Evolutionary conservation across 73 alveolate species (phyloP).

Genomic region (Durusdinium trenchii): DNA sequence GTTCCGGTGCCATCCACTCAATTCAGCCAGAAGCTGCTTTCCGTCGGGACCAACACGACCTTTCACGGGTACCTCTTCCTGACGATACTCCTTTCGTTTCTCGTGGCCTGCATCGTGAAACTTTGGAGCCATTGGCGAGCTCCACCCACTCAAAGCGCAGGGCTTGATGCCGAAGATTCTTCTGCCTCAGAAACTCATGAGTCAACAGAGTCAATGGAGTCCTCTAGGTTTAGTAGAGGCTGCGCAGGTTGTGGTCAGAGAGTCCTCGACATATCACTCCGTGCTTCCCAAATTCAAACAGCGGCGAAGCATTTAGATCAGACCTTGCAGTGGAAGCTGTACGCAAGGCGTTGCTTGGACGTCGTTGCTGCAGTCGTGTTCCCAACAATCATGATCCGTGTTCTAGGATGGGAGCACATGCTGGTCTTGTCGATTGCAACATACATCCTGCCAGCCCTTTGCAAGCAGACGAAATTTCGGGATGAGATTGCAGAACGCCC

Average conservation of each 20-base stretch:
- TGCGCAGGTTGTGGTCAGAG: neutral
- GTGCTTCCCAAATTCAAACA: neutral
- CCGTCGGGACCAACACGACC: neutral
- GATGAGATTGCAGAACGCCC: too few species aligned
- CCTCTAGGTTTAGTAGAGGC: neutral
- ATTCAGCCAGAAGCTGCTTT: neutral
- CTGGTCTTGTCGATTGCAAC: neutral
- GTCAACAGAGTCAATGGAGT: neutral
- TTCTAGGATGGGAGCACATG: neutral
- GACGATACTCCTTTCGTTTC: neutral
- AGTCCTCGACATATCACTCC: neutral
- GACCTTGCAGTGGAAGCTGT: neutral
- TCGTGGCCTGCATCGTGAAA: neutral
- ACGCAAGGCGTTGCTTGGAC: slow-evolving; percentile 12
- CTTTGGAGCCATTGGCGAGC: slow-evolving; percentile 5
- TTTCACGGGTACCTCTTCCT: neutral
- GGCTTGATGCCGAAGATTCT: neutral
- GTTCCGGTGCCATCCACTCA: neutral
- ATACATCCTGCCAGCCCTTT: neutral
- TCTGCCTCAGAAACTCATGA: neutral
- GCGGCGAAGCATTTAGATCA: neutral
- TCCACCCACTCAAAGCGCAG: neutral
- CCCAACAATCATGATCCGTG: neutral
- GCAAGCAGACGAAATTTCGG: neutral
- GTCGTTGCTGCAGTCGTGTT: neutral